Percentiles rank a stretch among this genome's conserved stretches.
Evolutionary conservation across 176 grass and related monocot species (phyloP).

Genomic region (Microstegium vimineum): DNA sequence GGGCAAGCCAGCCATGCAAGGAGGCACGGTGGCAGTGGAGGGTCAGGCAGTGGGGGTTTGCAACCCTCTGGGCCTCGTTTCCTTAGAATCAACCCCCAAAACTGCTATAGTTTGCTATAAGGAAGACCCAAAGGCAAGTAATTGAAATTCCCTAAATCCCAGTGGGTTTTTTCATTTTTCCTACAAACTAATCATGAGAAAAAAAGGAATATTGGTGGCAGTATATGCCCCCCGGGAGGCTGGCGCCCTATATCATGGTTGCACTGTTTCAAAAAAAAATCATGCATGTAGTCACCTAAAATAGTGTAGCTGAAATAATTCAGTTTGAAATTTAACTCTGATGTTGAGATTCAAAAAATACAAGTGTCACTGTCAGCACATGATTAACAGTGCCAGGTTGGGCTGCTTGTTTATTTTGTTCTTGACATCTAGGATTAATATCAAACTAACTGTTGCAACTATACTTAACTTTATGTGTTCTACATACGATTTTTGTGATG

Average conservation of each 20-base stretch:
- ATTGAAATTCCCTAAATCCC: not conserved
- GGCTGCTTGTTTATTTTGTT: not conserved
- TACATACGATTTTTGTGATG: not conserved
- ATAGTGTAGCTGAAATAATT: not conserved
- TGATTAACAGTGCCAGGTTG: not conserved
- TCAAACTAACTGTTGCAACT: not conserved
- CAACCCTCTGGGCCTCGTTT: not conserved
- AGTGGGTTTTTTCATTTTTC: not conserved
- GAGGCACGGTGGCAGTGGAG: no score
- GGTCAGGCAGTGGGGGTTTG: not conserved
- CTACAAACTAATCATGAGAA: not conserved
- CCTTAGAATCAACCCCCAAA: not conserved
- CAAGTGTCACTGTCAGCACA: not conserved
- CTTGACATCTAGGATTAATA: not conserved
- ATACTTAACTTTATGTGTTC: not conserved
- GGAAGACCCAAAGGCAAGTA: not conserved
- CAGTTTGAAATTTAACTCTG: not conserved
- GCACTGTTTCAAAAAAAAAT: not conserved
- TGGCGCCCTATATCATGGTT: not conserved
- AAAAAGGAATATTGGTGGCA: not conserved
- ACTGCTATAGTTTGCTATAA: not conserved
- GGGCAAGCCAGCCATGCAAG: no score
- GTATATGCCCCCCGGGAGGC: not conserved
- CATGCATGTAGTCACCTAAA: not conserved
- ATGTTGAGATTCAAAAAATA: not conserved